Conservation (phyloP, 108 stramenopile genomes). For the Cyclotella baltica region DNA sequence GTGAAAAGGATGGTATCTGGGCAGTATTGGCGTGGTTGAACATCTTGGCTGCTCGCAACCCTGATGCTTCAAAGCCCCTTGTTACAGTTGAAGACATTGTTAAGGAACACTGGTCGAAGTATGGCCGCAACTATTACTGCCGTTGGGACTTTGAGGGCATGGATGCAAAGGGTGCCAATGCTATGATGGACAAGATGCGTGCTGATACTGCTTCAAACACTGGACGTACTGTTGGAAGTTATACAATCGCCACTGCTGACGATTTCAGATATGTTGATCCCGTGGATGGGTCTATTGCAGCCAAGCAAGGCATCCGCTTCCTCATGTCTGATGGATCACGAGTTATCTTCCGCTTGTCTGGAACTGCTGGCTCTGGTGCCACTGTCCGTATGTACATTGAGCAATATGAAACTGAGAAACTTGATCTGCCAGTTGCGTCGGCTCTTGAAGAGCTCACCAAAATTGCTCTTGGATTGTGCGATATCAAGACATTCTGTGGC, state of each 20-base stretch:
- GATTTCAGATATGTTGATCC: slow-evolving; percentile 98
- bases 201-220: slow-evolving; percentile 71
- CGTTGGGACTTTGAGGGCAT: slow-evolving; percentile 99
- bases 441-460: slow-evolving; percentile 88
- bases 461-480: slow-evolving; percentile 89
- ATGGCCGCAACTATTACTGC: slow-evolving; percentile 99
- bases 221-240: slow-evolving; percentile 78
- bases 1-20: slow-evolving; percentile 99
- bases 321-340: slow-evolving; percentile 96
- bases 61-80: slow-evolving; percentile 80
- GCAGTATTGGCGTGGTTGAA: slow-evolving; percentile 99
- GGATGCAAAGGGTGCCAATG: slow-evolving; percentile 79
- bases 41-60: slow-evolving; percentile 92
- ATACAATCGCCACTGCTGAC: slow-evolving; percentile 90
- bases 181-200: slow-evolving; percentile 97
- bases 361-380: slow-evolving; percentile 98
- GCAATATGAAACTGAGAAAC: slow-evolving; percentile 93
- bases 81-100: slow-evolving; percentile 97
- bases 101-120: slow-evolving; percentile 93
- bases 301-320: slow-evolving; percentile 95
- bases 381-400: slow-evolving; percentile 99
- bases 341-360: slow-evolving; percentile 97
- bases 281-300: slow-evolving; percentile 93
- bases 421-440: slow-evolving; percentile 73
- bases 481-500: slow-evolving; percentile 92